These are phyloP conservation scores for Chenopodium formosanum DNA, from an alignment of 148 eudicot species.

Conservation along the genomic window DNA sequence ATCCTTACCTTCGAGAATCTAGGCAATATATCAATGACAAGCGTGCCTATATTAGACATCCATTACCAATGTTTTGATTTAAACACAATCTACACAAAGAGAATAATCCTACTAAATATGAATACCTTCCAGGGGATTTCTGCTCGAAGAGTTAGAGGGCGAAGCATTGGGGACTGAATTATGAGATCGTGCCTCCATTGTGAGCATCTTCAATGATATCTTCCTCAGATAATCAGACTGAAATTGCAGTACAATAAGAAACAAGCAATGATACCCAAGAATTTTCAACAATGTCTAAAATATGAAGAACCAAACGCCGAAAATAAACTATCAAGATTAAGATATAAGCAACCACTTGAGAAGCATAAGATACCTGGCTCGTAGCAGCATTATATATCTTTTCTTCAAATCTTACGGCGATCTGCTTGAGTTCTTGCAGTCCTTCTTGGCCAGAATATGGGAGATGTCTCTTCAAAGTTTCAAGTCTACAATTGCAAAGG, in stretches of 20 bases:
- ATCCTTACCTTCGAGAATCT: neutral
- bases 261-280: neutral
- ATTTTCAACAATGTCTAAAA: neutral
- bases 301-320: neutral
- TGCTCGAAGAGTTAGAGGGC: slow-evolving; percentile 52
- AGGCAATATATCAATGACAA: neutral
- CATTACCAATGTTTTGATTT: neutral
- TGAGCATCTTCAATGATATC: slow-evolving; percentile 82
- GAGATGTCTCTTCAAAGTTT: slow-evolving; percentile 75
- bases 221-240: slow-evolving; percentile 89
- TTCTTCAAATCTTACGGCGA: slow-evolving; percentile 88
- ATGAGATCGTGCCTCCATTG: slow-evolving; percentile 75
- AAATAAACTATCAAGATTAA: neutral
- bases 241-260: slow-evolving; percentile 21
- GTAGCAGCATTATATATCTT: slow-evolving; percentile 72
- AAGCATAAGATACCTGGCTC: slow-evolving; percentile 55
- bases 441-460: slow-evolving; percentile 83
- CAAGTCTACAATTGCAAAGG: slow-evolving; percentile 45
- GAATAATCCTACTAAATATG: neutral
- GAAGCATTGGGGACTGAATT: slow-evolving; percentile 45
- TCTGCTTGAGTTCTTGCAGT: slow-evolving; percentile 63
- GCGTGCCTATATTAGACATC: neutral
- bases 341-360: neutral
- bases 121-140: slow-evolving; percentile 68
- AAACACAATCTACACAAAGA: neutral